Conservation (phyloP, 2,329 filamentous ascomycete genomes). For the Fusarium buxicola region DNA sequence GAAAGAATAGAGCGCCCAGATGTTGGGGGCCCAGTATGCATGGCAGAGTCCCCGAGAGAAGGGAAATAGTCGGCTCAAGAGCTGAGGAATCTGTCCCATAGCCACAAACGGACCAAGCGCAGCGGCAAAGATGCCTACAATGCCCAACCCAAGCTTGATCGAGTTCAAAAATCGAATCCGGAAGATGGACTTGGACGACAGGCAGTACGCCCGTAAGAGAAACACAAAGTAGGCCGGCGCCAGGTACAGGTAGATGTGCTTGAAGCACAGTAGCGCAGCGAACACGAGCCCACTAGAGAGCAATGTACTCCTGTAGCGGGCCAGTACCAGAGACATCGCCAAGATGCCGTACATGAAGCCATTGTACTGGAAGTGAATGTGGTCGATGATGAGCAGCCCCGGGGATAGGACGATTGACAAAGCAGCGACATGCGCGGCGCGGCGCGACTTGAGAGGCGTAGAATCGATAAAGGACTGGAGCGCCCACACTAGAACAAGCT, state of each 20-base stretch:
- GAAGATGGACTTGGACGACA: constrained; percentile 81
- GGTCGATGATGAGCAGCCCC: constrained; percentile 95
- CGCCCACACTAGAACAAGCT: constrained; percentile 85
- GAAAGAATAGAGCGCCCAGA: constrained; percentile 98
- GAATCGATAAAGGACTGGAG: constrained; percentile 84
- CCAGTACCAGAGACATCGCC: constrained; percentile 85
- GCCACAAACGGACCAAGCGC: constrained; percentile 91
- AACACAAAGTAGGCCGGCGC: constrained; percentile 97
- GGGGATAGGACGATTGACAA: constrained; percentile 92
- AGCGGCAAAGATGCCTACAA: constrained; percentile 77
- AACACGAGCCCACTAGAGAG: constrained; percentile 86
- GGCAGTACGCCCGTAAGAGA: constrained; percentile 88
- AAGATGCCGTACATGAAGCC: constrained; percentile 94
- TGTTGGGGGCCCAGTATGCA: constrained; percentile 97
- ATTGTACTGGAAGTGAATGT: constrained; percentile 99
- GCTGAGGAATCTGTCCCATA: constrained; percentile 84
- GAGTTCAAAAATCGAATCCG: constrained; percentile 81
- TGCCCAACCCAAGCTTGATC: constrained; percentile 81
- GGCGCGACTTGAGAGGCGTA: constrained; percentile 72
- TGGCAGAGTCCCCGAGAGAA: constrained; percentile 95
- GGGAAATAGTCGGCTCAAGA: constrained; percentile 87
- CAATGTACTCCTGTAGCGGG: constrained; percentile 78
- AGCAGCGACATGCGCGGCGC: constrained; percentile 84
- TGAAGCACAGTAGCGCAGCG: constrained; percentile 88
- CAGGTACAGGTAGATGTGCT: constrained; percentile 98